A percentile compares a stretch with the other conserved stretches of the same genome.
These are phyloP conservation scores for Colletotrichum sp. DNA, from an alignment of 2,329 filamentous ascomycete species.

Conservation along the genomic window DNA sequence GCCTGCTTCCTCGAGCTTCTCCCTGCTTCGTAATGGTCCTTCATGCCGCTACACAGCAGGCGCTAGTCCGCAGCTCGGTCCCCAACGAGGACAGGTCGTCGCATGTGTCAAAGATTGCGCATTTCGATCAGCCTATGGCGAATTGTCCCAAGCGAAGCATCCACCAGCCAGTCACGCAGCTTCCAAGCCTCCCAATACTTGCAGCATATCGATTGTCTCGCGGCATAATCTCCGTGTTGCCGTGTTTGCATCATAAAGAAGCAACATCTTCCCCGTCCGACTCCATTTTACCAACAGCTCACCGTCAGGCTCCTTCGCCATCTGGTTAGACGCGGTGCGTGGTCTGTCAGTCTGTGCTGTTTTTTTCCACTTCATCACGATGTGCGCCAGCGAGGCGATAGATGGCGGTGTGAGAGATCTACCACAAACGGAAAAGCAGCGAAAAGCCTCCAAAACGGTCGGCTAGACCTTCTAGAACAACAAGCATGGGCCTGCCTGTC, in stretches of 20 bases:
- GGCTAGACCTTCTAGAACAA: slow-evolving; percentile 4
- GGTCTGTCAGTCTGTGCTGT: not conserved
- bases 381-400: not conserved
- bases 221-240: not conserved
- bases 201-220: not conserved
- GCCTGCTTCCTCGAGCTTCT: not conserved
- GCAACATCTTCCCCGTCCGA: not conserved
- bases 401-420: slow-evolving; percentile 15
- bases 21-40: slow-evolving; percentile 7
- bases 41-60: not conserved
- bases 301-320: not conserved
- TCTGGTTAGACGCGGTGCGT: not conserved
- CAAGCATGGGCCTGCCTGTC: slow-evolving; percentile 11
- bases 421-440: not conserved
- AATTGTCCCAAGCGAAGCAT: slow-evolving; percentile 2
- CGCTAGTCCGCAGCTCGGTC: not conserved
- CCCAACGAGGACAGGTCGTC: not conserved
- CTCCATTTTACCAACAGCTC: not conserved
- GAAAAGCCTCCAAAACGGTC: not conserved
- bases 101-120: slow-evolving; percentile 16
- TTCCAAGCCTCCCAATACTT: not conserved
- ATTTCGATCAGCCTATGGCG: slow-evolving; percentile 15
- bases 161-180: not conserved
- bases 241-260: slow-evolving; percentile 4
- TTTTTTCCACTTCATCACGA: not conserved